Base-by-base conservation (phyloP, 768 basidiomycete species). In the Thelephora ganbajun region DNA sequence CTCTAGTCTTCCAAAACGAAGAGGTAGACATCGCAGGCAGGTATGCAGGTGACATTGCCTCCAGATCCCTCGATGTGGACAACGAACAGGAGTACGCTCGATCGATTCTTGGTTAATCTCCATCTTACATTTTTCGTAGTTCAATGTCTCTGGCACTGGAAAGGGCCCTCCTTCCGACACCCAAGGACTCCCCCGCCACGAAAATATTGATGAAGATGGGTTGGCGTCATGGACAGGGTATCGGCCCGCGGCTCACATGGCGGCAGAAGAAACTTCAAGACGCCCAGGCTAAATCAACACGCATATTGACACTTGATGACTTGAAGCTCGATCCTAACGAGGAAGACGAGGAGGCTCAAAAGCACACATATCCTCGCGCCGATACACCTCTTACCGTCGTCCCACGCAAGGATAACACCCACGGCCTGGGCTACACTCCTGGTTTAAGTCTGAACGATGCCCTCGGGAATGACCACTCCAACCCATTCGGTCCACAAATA, bases 191-290 rank as follows among this genome's bases (percentile, higher is more conserved):
- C 2, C 72, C 80, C 22, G 94, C 94, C 0, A 81, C 86, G 2
- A 78, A 79, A 33, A 78, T 98, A 6, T 72, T 99, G 47, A 83
- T 81, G 66, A 93, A 90, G 65, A 92, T 97, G 83, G 94, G 96
- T 0, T 97, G 96, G 94, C 71, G 83, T 36, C 63, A 79, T 0
- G 96, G 93, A 1, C 91, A 93, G 63, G 96, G 94, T 11, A 79
- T 98, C 16, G 96, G 94, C 0, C 91, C 93, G 3, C 76, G 94
- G 11, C 69, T 98, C 26, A 79, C 88, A 4, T 73, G 83, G 52
- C 72, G 77, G 33, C 79, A 87, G 57, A 78, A 84, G 39, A 79
- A 74, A 53, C 64, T 76, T 14, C 88, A 93, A 60, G 80, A 86
- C 59, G 61, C 72, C 11, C 75, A 75, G 49, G 61, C 55, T 23